Base-by-base conservation (phyloP, 2,329 filamentous ascomycete genomes). In the Neurospora sp. region DNA sequence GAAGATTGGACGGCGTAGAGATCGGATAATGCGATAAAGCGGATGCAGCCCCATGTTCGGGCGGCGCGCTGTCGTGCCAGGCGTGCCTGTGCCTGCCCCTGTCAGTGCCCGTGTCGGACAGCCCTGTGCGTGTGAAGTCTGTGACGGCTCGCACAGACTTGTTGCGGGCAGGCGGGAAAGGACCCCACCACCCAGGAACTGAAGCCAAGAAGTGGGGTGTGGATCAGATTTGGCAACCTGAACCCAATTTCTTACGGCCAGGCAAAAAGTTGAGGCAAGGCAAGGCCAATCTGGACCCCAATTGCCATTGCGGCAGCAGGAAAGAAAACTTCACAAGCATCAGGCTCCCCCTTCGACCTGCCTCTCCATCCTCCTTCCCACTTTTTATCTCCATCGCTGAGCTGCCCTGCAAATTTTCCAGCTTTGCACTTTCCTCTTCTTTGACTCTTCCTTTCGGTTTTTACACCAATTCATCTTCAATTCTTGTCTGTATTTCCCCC, bases 191-290 rank as follows among this genome's bases (percentile, higher is more conserved):
- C 33, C 40, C 46, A 58, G 36, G 67, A 68, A 62, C 52, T 62
- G 23, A 62, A 58, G 43, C 42, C 28, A 52, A 19, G n/a, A 68
- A 68, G 36, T 68, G 36, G 67, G 39, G 67, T 68, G 1, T 39
- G 62, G 67, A 33, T 15, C 71, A 68, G 70, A 70, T 75, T 75
- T 75, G 69, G 38, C 42, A 66, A 73, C 28, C 28, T 28, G 28
- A 28, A 28, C 72, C 74, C 73, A 75, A 75, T 73, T 73, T 74
- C 72, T 75, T 71, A 71, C 70, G 71, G 40, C 43, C 33, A 62
- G 42, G 23, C 40, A 68, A 68, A 62, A 52, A 40, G 43, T 69
- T 68, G 67, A 71, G 19, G 19, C 19, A 19, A 72, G 42, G 69
- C 70, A 70, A 69, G 72, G 42, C 71, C 68, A 71, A 71, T 70